Evolutionary conservation across 345 rosid genomes (phyloP).

Genomic region (Schrenkiella parvula): DNA sequence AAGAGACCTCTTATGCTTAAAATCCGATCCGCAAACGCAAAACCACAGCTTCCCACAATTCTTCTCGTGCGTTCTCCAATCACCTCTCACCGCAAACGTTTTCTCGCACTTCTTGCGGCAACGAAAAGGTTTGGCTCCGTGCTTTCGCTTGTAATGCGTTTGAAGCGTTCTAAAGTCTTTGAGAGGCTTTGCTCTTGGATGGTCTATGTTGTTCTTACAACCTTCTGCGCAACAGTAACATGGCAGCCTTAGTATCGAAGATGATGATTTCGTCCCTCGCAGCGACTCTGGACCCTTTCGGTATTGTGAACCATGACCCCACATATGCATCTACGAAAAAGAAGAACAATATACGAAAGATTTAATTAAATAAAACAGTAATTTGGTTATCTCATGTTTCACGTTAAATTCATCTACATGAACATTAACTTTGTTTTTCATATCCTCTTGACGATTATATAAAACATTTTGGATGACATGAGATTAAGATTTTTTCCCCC

Average conservation of each 20-base stretch:
- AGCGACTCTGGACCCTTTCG: constrained; percentile 78
- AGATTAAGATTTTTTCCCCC: neutral
- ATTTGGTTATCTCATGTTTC: neutral
- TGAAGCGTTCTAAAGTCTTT: constrained; percentile 93
- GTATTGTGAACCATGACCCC: constrained; percentile 96
- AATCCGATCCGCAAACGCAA: constrained; percentile 95
- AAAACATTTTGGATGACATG: neutral
- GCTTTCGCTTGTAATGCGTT: constrained; percentile 86
- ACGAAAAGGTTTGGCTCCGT: constrained; percentile 64
- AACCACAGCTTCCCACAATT: constrained; percentile 98
- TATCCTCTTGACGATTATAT: neutral
- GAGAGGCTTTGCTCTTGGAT: constrained; percentile 76
- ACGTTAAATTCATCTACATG: constrained; percentile 1
- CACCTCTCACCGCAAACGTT: constrained; percentile 90
- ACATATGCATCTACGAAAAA: constrained; percentile 75
- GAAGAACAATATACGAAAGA: neutral
- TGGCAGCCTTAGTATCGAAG: constrained; percentile 70
- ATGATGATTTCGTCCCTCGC: constrained; percentile 65
- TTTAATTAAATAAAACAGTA: neutral
- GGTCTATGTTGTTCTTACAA: constrained; percentile 81
- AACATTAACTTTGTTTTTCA: neutral
- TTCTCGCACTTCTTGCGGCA: constrained; percentile 82
- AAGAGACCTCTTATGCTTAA: constrained; percentile 95
- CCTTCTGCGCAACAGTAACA: constrained; percentile 83
- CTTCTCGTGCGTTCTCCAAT: constrained; percentile 98